Base-by-base conservation (phyloP, 768 basidiomycete genomes). In the Lactifluus pinguis region DNA sequence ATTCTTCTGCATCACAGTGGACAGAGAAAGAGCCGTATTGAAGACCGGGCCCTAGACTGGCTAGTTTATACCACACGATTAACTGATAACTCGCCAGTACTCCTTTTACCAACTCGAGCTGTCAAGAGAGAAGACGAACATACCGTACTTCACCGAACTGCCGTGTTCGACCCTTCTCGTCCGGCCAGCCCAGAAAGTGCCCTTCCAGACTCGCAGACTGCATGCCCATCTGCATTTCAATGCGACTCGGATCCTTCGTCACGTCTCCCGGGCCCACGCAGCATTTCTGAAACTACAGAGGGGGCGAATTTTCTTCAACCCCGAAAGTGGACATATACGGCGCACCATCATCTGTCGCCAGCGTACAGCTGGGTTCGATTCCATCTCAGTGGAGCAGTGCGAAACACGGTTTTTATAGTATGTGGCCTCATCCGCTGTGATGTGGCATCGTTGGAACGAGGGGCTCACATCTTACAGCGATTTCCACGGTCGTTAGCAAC, bases 401-500 rank as follows among this genome's bases (percentile, higher is more conserved):
- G 15, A 83, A 81, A 49, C 86, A 91, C 66, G 93, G 93, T 7
- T 95, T 95, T 75, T 89, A 95, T 71, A 93, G 92, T 90, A 71
- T 59, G 82, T 72, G 32, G 30, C 29, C 9, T 7, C 11, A 2
- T 29, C 29, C 19, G 38, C 62, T 45, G 29, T 38, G 7, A 38
- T 41, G 6, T 21, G 3, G 9, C 32, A 45, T 42, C 36, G 53
- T 7, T 19, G 30, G 32, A 9, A n/a, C 6, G 6, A 19, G 36
- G 10, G 7, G 11, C 55, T 39, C 52, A 65, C 66, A 45, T 52
- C 67, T 42, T 50, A 15, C 71, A 97, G 95, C 93, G 41, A 94
- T 97, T 65, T 95, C 94, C 9, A 94, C 91, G 17, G 90, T 97
- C 30, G 81, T 97, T 54, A 94, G 93, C 68, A 93, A 89, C 68